A percentile compares a stretch with the other conserved stretches of the same genome.
Conservation (phyloP, 2,329 filamentous ascomycete genomes). For the Sporothrix brunneoviolacea region DNA sequence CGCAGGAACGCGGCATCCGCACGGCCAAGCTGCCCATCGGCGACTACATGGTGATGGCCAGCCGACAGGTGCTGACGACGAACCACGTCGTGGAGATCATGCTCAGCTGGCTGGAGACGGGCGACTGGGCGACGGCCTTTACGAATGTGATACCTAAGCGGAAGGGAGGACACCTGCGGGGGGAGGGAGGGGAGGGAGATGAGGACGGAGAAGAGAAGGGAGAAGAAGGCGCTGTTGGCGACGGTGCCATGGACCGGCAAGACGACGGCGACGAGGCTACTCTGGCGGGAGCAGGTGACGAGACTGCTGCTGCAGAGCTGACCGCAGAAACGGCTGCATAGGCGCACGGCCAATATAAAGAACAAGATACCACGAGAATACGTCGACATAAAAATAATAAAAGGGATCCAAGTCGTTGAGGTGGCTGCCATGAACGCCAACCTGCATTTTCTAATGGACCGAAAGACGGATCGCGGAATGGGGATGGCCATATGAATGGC, state of each 20-base stretch:
- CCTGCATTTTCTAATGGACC: too few species aligned
- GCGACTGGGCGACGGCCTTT: slow-evolving; percentile 89
- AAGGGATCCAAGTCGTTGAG: too few species aligned
- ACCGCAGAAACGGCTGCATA: too few species aligned
- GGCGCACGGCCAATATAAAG: too few species aligned
- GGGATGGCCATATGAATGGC: too few species aligned
- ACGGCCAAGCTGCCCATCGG: slow-evolving; percentile 91
- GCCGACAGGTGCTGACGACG: slow-evolving; percentile 77
- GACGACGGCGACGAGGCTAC: slow-evolving; percentile 20
- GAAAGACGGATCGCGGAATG: too few species aligned
- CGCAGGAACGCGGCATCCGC: slow-evolving; percentile 65
- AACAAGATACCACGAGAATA: too few species aligned
- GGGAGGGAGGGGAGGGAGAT: slow-evolving; percentile 21
- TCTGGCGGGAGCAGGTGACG: background rate
- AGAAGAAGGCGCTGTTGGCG: slow-evolving; percentile 18
- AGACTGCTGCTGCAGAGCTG: background rate
- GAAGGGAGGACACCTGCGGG: slow-evolving; percentile 68
- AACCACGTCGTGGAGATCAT: slow-evolving; percentile 98
- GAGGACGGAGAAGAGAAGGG: slow-evolving; percentile 24
- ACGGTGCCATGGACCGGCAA: slow-evolving; percentile 23
- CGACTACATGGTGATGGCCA: slow-evolving; percentile 89
- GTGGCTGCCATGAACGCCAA: too few species aligned
- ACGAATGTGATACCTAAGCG: slow-evolving; percentile 80
- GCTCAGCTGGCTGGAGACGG: slow-evolving; percentile 82
- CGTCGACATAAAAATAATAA: too few species aligned